Conservation (phyloP, 2,329 filamentous ascomycete genomes). For the Zalaria sp. region DNA sequence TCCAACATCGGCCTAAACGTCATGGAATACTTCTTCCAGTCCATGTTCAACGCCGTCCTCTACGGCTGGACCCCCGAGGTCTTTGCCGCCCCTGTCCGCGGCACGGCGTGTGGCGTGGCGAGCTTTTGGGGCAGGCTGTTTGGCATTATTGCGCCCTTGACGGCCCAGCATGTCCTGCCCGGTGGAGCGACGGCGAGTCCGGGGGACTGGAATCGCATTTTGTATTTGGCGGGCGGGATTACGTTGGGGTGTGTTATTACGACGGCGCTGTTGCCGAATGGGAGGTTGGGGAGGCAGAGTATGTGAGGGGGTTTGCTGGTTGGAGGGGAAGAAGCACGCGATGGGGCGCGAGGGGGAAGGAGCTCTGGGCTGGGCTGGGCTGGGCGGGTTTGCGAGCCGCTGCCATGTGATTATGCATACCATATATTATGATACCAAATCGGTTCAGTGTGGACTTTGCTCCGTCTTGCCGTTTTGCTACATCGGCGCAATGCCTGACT, state of each 20-base stretch:
- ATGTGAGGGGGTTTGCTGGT: constrained; percentile 8
- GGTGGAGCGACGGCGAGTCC: constrained; percentile 9
- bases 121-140: constrained; percentile 46
- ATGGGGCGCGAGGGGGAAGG: too few relatives aligned
- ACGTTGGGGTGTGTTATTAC: constrained; percentile 38
- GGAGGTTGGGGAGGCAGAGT: constrained; percentile 19
- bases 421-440: too few relatives aligned
- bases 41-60: constrained; percentile 37
- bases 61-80: constrained; percentile 39
- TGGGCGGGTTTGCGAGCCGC: too few relatives aligned
- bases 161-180: constrained; percentile 31
- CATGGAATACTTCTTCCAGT: constrained; percentile 40
- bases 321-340: too few relatives aligned
- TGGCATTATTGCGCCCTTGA: constrained; percentile 43
- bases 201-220: constrained; percentile 31
- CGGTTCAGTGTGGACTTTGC: too few relatives aligned
- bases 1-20: constrained; percentile 35
- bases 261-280: constrained; percentile 34
- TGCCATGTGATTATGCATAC: too few relatives aligned
- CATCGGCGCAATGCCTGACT: too few relatives aligned
- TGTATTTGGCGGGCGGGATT: constrained; percentile 43
- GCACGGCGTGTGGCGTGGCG: constrained; percentile 40
- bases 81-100: constrained; percentile 36
- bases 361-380: too few relatives aligned
- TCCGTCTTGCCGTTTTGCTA: too few relatives aligned